Base-by-base conservation (phyloP, 179 eudicot genomes). In the Nepenthes alata region DNA sequence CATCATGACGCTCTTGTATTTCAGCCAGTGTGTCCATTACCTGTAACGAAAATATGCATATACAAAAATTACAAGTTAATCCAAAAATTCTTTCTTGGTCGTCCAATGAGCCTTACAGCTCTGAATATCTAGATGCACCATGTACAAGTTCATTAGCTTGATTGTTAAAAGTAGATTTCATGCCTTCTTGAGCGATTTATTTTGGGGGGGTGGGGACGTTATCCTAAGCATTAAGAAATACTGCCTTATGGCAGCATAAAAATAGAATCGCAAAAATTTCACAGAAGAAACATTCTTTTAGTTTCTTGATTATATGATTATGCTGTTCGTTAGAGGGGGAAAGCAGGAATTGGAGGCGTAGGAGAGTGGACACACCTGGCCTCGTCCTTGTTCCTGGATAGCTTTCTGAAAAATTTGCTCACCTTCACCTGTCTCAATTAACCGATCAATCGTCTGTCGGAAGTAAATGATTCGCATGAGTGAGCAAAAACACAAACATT, bases 1-100 rank as follows among this genome's bases (percentile, higher is more conserved):
- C 90, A 73, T 87, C 97, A 74, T 86, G 98, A 16, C 98, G 97
- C 71, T 93, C 98, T 67, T 93, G 98, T 67, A 93, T 93, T 81
- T 93, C 98, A 12, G 98, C 96, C 47, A 93, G 84, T 6, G 98
- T 89, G 69, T 90, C 97, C 86, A 89, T 79, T 65, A 93, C 70
- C 98, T 93, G 74, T 71, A 76, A 59, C 66, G 11, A 66, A 47
- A 4, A 63, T 47, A 58, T 56, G 47, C 34, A 36, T 0, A 61
- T 34, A 10, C 52, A 48, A 47, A 41, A 41, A 41, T 41, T 7
- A 41, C 8, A 7, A 4, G 45, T 41, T 41, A 41, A 41, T 41
- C 45, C 25, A 25, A 41, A 41, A 41, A 4, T 41, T 4, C 45
- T 41, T 4, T 41, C 8, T 7, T 41, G 45, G 45, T 25, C 25